phyloP scores from a whole-genome alignment of 768 basidiomycete species.

The Lentinula sp. region DNA sequence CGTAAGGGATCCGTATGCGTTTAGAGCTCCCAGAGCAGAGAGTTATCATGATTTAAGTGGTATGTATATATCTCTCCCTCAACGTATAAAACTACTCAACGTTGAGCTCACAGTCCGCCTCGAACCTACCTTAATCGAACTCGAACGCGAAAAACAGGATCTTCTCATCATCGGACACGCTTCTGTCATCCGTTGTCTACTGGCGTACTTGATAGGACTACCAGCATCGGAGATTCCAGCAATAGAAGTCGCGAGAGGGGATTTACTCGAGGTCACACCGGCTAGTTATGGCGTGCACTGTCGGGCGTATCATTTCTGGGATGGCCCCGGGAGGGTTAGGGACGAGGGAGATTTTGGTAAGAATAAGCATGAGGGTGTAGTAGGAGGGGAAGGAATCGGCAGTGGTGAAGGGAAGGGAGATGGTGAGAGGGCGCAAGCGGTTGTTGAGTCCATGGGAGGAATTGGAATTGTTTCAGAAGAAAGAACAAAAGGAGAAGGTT shows the following conservation, averaged over 20 bases:
- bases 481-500: too few relatives aligned
- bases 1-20: conserved; percentile 87
- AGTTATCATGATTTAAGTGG: conserved; percentile 95
- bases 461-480: too few relatives aligned
- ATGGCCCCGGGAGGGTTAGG: conserved; percentile 66
- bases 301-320: conserved; percentile 90
- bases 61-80: conserved; percentile 21
- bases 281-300: conserved; percentile 87
- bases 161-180: conserved; percentile 95
- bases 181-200: conserved; percentile 93
- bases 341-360: conserved; percentile 9
- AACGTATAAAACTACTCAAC: too few relatives aligned
- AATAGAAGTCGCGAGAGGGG: conserved; percentile 94
- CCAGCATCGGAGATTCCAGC: conserved; percentile 96
- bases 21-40: conserved; percentile 89
- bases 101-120: conserved; percentile 59
- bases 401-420: conserved; percentile 18
- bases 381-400: background rate
- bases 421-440: background rate
- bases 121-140: conserved; percentile 89
- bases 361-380: background rate
- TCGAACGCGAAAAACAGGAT: conserved; percentile 92
- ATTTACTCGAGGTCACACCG: conserved; percentile 89
- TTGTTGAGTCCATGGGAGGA: too few relatives aligned
- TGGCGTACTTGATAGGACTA: conserved; percentile 89